These are phyloP conservation scores for Colletotrichum sp. DNA, from an alignment of 2,329 filamentous ascomycete species.

Conservation along the genomic window DNA sequence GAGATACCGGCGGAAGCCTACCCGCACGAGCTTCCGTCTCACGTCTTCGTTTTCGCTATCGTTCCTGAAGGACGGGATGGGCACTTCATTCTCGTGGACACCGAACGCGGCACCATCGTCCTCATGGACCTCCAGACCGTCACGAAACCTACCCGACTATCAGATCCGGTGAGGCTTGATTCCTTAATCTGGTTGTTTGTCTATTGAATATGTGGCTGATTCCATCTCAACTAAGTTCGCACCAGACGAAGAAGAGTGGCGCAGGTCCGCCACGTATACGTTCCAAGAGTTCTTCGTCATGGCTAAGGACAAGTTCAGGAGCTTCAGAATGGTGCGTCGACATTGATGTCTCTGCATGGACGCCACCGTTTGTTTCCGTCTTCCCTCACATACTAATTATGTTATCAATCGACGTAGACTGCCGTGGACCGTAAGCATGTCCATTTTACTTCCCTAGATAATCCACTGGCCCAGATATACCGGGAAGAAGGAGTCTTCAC, in stretches of 20 bases:
- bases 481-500: neutral
- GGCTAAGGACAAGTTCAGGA: neutral
- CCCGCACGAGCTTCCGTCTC: neutral
- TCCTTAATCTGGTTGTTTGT: neutral
- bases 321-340: neutral
- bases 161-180: neutral
- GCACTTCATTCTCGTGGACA: neutral
- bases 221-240: neutral
- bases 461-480: neutral
- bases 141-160: neutral
- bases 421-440: neutral
- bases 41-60: neutral
- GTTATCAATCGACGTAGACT: neutral
- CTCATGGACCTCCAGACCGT: neutral
- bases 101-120: neutral
- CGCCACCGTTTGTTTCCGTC: neutral
- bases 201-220: neutral
- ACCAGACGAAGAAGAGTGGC: neutral
- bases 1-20: neutral
- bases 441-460: neutral
- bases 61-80: neutral
- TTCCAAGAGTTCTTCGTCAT: neutral
- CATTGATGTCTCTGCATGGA: neutral
- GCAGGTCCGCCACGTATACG: neutral
- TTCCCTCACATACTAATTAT: neutral